Evolutionary conservation across 2,329 filamentous ascomycete species (phyloP).

Genomic region (Tolypocladium endophyticum): DNA sequence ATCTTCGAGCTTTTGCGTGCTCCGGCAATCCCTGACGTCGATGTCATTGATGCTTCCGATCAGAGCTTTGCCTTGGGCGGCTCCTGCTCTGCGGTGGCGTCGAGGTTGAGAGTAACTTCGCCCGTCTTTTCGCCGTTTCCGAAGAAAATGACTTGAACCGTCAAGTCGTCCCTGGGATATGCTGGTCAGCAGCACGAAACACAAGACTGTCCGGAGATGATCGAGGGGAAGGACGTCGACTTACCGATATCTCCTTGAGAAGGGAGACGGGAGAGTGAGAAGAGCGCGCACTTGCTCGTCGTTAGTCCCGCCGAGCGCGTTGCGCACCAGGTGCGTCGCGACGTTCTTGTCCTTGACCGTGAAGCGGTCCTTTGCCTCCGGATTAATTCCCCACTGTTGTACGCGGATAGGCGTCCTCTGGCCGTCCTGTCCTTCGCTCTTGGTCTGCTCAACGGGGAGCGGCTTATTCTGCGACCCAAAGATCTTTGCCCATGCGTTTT

Average conservation of each 20-base stretch:
- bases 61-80: conserved; percentile 29
- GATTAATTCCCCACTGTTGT: conserved; percentile 79
- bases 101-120: conserved; percentile 71
- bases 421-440: conserved; percentile 44
- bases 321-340: conserved; percentile 89
- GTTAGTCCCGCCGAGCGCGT: conserved; percentile 87
- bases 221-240: conserved; percentile 4
- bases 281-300: conserved; percentile 88
- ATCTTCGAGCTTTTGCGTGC: neutral
- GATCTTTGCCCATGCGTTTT: conserved; percentile 56
- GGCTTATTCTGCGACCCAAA: conserved; percentile 40
- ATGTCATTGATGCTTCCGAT: neutral
- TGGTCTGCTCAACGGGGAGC: conserved; percentile 66
- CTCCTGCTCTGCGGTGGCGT: conserved; percentile 57
- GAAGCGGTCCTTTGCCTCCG: conserved; percentile 68
- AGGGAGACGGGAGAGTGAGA: conserved; percentile 83
- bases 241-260: conserved; percentile 80
- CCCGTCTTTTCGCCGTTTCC: conserved; percentile 70
- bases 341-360: conserved; percentile 92
- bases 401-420: conserved; percentile 82
- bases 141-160: conserved; percentile 98
- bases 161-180: conserved; percentile 69
- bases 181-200: neutral
- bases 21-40: neutral
- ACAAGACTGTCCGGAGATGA: neutral